Percentiles rank a stretch among this genome's conserved stretches.
These are phyloP conservation scores for Trichothecium roseum DNA, from an alignment of 2,329 filamentous ascomycete genomes.

Conservation along the genomic window DNA sequence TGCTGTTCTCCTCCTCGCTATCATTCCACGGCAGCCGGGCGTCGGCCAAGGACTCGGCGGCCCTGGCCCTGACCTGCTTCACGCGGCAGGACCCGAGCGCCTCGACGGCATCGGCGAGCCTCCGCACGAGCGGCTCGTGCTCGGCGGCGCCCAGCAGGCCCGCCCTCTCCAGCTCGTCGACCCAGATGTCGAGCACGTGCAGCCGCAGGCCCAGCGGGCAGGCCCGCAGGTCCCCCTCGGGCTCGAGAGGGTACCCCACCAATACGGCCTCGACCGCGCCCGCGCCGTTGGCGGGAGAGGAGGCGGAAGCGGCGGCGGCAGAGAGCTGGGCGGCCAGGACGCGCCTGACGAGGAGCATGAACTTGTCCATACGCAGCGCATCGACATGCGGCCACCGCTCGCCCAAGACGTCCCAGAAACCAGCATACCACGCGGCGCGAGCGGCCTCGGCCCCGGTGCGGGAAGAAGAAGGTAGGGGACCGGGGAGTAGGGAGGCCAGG, in stretches of 20 bases:
- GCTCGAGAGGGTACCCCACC: slow-evolving; percentile 20
- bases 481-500: slow-evolving; percentile 62
- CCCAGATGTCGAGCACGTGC: slow-evolving; percentile 82
- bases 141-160: slow-evolving; percentile 37
- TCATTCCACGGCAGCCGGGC: slow-evolving; percentile 59
- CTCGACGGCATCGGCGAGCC: slow-evolving; percentile 44
- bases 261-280: slow-evolving; percentile 20
- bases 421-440: slow-evolving; percentile 41
- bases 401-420: slow-evolving; percentile 62
- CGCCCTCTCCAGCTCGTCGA: slow-evolving; percentile 76
- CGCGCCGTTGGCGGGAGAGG: too few relatives aligned
- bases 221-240: slow-evolving; percentile 33
- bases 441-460: slow-evolving; percentile 14
- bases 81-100: slow-evolving; percentile 48
- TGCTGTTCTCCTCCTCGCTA: slow-evolving; percentile 20
- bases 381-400: slow-evolving; percentile 66
- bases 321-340: slow-evolving; percentile 67
- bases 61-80: slow-evolving; percentile 62
- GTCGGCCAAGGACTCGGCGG: slow-evolving; percentile 61
- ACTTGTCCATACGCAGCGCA: slow-evolving; percentile 81
- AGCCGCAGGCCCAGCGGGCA: slow-evolving; percentile 77
- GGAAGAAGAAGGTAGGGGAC: too few relatives aligned
- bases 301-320: too few relatives aligned
- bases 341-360: slow-evolving; percentile 71
- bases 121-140: slow-evolving; percentile 35